These are phyloP conservation scores for sorghum (Sorghum bicolor) DNA, from an alignment of 176 grass and related monocot genomes.

Conservation along the genomic window DNA sequence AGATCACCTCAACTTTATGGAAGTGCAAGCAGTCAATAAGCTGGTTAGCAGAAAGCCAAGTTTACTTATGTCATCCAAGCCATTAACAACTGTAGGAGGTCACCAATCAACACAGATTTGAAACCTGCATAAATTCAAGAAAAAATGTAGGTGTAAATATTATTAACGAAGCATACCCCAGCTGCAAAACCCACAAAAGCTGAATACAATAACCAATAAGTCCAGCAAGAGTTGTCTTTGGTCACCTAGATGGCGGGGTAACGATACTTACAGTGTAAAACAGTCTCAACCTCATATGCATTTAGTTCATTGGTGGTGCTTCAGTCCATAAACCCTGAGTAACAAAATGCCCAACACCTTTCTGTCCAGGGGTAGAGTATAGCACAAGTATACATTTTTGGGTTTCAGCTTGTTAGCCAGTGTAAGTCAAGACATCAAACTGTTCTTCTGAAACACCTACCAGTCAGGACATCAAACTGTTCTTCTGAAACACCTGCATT, in stretches of 20 bases:
- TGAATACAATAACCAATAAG: not conserved
- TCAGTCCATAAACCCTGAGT: not conserved
- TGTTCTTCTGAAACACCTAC: not conserved
- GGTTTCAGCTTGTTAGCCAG: not conserved
- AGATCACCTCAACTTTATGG: slow-evolving; percentile 3
- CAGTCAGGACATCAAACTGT: too few species aligned
- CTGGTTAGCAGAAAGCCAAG: not conserved
- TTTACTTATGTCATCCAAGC: not conserved
- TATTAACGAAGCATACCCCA: not conserved
- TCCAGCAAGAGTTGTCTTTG: not conserved
- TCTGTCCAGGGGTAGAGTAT: not conserved
- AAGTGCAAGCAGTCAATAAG: not conserved
- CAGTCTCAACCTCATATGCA: not conserved
- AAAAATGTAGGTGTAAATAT: not conserved
- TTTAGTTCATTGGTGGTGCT: not conserved
- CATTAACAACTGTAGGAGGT: not conserved
- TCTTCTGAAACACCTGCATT: not conserved
- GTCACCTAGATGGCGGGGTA: not conserved
- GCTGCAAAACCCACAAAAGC: not conserved
- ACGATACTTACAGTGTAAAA: not conserved
- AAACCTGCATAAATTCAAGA: slow-evolving; percentile 4
- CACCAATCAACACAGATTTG: not conserved
- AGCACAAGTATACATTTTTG: not conserved
- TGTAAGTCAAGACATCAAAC: not conserved
- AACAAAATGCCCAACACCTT: not conserved